Percentiles rank a stretch among this genome's conserved stretches.
Evolutionary conservation across 2,329 filamentous ascomycete genomes (phyloP).

Genomic region (Alternaria gaisen): DNA sequence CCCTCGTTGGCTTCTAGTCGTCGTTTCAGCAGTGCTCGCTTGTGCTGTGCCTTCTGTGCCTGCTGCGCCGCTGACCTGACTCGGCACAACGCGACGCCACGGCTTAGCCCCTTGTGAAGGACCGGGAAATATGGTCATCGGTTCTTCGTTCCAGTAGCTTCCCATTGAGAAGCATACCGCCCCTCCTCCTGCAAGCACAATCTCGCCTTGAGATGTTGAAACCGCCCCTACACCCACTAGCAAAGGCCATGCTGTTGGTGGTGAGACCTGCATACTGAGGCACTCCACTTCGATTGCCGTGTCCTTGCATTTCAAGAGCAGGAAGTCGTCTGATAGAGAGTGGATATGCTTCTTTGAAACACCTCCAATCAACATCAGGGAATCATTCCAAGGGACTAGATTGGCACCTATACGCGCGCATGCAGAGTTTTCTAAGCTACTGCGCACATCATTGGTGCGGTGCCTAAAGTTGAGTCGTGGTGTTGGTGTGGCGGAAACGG

Average conservation of each 20-base stretch:
- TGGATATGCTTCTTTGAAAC: slow-evolving; percentile 50
- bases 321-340: slow-evolving; percentile 38
- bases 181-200: slow-evolving; percentile 78
- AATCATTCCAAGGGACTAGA: slow-evolving; percentile 56
- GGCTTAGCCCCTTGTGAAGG: slow-evolving; percentile 23
- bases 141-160: slow-evolving; percentile 74
- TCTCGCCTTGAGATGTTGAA: slow-evolving; percentile 55
- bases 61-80: slow-evolving; percentile 22
- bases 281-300: slow-evolving; percentile 30
- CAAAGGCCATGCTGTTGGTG: slow-evolving; percentile 65
- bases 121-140: slow-evolving; percentile 30
- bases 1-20: slow-evolving; percentile 21
- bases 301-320: slow-evolving; percentile 33
- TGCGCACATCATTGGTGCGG: slow-evolving; percentile 37
- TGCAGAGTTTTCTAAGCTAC: slow-evolving; percentile 30
- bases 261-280: slow-evolving; percentile 24
- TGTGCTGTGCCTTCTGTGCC: slow-evolving; percentile 15
- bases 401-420: slow-evolving; percentile 62
- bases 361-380: slow-evolving; percentile 63
- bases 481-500: slow-evolving; percentile 46
- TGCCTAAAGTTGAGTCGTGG: slow-evolving; percentile 39
- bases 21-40: slow-evolving; percentile 14
- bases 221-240: slow-evolving; percentile 73
- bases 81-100: slow-evolving; percentile 28
- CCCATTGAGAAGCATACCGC: slow-evolving; percentile 93